Conservation (phyloP, 2,329 filamentous ascomycete genomes). For the Paecilomyces variotii region DNA sequence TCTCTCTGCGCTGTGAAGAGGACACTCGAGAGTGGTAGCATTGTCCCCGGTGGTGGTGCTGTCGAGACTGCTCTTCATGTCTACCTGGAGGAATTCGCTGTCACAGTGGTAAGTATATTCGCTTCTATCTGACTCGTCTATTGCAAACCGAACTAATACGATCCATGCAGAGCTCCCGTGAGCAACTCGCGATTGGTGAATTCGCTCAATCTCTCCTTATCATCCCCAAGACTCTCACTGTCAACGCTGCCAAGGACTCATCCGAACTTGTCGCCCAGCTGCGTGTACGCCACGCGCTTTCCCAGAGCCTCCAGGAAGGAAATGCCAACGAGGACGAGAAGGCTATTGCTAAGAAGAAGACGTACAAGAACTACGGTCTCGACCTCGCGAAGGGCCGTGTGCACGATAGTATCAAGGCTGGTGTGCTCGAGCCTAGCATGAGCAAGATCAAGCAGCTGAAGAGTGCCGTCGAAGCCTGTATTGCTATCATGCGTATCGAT, state of each 20-base stretch:
- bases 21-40: conserved; percentile 90
- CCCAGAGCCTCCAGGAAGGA: conserved; percentile 83
- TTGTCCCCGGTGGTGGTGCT: conserved; percentile 91
- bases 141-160: background rate
- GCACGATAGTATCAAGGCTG: conserved; percentile 86
- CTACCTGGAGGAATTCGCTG: conserved; percentile 96
- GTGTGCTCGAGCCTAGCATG: conserved; percentile 92
- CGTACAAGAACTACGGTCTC: conserved; percentile 96
- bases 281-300: conserved; percentile 85
- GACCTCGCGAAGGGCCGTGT: conserved; percentile 86
- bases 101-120: conserved; percentile 64
- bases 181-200: conserved; percentile 95
- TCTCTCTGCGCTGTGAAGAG: conserved; percentile 95
- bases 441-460: conserved; percentile 98
- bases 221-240: conserved; percentile 91
- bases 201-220: conserved; percentile 91
- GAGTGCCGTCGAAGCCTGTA: conserved; percentile 96
- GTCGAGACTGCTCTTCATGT: conserved; percentile 99
- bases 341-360: conserved; percentile 84
- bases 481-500: conserved; percentile 98
- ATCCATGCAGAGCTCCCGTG: conserved; percentile 61
- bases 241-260: conserved; percentile 95
- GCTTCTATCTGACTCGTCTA: background rate
- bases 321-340: conserved; percentile 74
- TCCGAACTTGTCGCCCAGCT: conserved; percentile 94